Evolutionary conservation across 148 eudicot species (phyloP).

Genomic region (Spergularia bocconei): DNA sequence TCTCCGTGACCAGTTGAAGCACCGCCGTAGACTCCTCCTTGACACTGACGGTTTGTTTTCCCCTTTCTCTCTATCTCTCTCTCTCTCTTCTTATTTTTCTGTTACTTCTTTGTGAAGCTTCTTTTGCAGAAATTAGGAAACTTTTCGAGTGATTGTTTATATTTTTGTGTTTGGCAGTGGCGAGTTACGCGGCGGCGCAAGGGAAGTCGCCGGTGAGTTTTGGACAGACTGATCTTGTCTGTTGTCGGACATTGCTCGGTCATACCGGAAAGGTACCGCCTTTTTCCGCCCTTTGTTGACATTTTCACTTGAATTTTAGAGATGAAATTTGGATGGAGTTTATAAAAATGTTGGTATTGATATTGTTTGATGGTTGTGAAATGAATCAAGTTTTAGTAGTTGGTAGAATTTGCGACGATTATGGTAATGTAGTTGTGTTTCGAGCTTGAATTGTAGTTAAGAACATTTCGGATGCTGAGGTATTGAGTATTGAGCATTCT

Average conservation of each 20-base stretch:
- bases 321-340: not conserved
- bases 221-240: conserved; percentile 89
- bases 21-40: conserved; percentile 61
- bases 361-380: not conserved
- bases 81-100: not conserved
- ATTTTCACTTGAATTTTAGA: not conserved
- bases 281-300: not conserved
- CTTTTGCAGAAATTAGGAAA: not conserved
- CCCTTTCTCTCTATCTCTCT: not conserved
- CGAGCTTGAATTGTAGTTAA: not conserved
- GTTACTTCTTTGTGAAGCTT: not conserved
- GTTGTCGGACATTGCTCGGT: conserved; percentile 95
- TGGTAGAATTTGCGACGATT: not conserved
- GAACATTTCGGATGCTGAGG: not conserved
- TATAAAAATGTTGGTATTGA: not conserved
- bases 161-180: conserved; percentile 46
- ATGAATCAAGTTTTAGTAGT: not conserved
- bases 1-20: conserved; percentile 71
- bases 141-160: not conserved
- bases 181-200: conserved; percentile 67
- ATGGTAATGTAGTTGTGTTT: not conserved
- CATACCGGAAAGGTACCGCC: conserved; percentile 82
- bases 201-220: conserved; percentile 77
- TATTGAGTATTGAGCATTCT: not conserved
- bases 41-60: conserved; percentile 69